Evolutionary conservation across 225 moss, liverwort and hornwort species (phyloP).

Genomic region (Straminergon stramineum): DNA sequence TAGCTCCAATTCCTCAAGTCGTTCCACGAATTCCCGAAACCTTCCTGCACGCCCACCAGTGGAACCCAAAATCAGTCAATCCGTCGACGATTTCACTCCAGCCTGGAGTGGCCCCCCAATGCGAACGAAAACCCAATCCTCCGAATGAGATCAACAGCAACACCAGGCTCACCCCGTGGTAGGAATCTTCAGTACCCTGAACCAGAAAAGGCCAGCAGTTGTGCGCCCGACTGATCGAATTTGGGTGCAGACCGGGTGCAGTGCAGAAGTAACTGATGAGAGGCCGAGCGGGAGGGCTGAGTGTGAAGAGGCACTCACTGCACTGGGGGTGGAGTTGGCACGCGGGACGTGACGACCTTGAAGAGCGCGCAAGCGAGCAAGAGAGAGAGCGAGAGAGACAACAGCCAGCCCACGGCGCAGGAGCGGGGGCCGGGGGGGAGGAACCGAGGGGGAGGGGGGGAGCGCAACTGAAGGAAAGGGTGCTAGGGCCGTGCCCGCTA

Average conservation of each 20-base stretch:
- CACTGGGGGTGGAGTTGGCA: not conserved
- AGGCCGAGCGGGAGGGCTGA: not conserved
- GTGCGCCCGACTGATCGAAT: not conserved
- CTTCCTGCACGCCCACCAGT: not conserved
- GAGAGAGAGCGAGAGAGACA: slow-evolving; percentile 36
- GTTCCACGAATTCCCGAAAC: not conserved
- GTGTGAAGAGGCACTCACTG: not conserved
- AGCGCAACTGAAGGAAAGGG: not conserved
- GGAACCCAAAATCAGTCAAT: not conserved
- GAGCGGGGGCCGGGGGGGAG: not conserved
- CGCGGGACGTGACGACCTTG: slow-evolving; percentile 1
- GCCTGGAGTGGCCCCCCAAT: not conserved
- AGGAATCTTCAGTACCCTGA: not conserved
- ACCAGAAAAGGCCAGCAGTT: not conserved
- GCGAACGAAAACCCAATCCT: not conserved
- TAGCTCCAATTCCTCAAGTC: slow-evolving; percentile 4
- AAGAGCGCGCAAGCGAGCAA: not conserved
- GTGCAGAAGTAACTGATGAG: not conserved
- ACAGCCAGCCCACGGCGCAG: slow-evolving; percentile 7
- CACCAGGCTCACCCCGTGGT: not conserved
- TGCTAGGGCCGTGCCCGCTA: not conserved
- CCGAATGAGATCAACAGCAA: not conserved
- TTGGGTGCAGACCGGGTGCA: not conserved
- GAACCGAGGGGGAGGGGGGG: not conserved
- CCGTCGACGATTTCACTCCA: not conserved